Evolutionary conservation across 2,329 filamentous ascomycete genomes (phyloP).

Genomic region (Rhexocercosporidium sp.): DNA sequence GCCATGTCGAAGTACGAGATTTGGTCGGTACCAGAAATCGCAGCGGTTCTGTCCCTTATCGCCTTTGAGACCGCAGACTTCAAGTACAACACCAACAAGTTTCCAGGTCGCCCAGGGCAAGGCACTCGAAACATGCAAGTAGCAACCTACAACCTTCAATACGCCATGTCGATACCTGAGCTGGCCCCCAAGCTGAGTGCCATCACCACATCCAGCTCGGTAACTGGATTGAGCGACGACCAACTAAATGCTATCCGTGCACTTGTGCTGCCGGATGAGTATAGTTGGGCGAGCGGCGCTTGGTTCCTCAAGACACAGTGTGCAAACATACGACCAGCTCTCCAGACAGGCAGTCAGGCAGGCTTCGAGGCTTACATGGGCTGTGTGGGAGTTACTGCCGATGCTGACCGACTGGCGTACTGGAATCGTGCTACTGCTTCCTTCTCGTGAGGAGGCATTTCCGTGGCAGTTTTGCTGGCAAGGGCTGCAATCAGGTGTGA

Average conservation of each 20-base stretch:
- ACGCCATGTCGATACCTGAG: constrained; percentile 54
- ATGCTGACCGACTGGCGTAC: constrained; percentile 51
- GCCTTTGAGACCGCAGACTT: constrained; percentile 66
- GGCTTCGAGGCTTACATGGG: constrained; percentile 59
- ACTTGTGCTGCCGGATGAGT: constrained; percentile 54
- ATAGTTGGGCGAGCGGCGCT: constrained; percentile 62
- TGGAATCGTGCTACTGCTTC: constrained; percentile 55
- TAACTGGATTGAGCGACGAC: constrained; percentile 41
- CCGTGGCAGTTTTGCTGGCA: constrained; percentile 20
- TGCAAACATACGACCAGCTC: constrained; percentile 46
- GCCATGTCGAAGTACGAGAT: constrained; percentile 61
- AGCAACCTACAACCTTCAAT: constrained; percentile 57
- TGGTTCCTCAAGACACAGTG: constrained; percentile 67
- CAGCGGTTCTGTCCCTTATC: constrained; percentile 64
- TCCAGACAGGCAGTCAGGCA: constrained; percentile 49
- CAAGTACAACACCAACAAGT: constrained; percentile 66
- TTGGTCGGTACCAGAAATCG: constrained; percentile 57
- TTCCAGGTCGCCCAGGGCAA: constrained; percentile 59
- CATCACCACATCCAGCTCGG: constrained; percentile 40
- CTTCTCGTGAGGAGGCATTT: constrained; percentile 33
- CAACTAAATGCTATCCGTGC: constrained; percentile 52
- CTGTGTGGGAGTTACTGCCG: constrained; percentile 58
- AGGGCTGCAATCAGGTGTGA: background rate
- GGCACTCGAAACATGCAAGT: constrained; percentile 71
- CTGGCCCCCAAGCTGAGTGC: constrained; percentile 45